phyloP scores from a whole-genome alignment of 163 green algal species.

The Scenedesmus sp. region DNA sequence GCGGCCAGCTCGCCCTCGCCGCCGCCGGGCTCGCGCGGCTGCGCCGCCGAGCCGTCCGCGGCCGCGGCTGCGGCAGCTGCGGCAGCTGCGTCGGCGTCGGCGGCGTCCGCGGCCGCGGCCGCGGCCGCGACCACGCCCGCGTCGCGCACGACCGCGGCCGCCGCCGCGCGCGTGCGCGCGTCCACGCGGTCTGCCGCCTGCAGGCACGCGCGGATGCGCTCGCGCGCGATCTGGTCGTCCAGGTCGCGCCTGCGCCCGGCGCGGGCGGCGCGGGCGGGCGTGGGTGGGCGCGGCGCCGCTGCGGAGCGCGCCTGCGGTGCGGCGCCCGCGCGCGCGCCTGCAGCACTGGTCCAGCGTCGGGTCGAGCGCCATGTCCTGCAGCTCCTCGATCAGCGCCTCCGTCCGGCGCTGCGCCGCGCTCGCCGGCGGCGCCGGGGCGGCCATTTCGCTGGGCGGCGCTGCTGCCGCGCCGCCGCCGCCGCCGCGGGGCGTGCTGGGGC shows the following conservation, averaged over 20 bases:
- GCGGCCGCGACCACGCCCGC: background rate
- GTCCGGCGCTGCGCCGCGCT: too few relatives aligned
- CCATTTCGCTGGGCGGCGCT: too few relatives aligned
- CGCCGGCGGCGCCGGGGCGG: too few relatives aligned
- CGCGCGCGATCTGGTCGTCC: background rate
- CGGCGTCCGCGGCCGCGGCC: background rate
- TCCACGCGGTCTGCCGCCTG: slow-evolving; percentile 24
- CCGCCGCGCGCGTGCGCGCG: background rate
- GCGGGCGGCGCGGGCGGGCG: too few relatives aligned
- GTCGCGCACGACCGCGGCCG: slow-evolving; percentile 12
- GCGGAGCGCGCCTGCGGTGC: too few relatives aligned
- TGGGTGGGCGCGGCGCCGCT: too few relatives aligned
- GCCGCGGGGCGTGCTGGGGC: too few relatives aligned
- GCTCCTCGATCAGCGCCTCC: background rate
- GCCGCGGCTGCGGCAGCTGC: background rate
- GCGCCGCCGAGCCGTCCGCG: background rate
- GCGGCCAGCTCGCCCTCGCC: slow-evolving; percentile 9
- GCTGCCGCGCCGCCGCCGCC: too few relatives aligned
- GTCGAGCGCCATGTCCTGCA: slow-evolving; percentile 30
- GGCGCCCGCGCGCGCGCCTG: slow-evolving; percentile 14
- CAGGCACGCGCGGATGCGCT: slow-evolving; percentile 14
- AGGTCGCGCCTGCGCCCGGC: too few relatives aligned
- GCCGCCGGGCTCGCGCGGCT: background rate
- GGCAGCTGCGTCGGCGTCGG: background rate
- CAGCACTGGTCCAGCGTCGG: slow-evolving; percentile 43